A percentile compares a stretch with the other conserved stretches of the same genome.
Evolutionary conservation across 495 filamentous ascomycete genomes (phyloP).

Genomic region (Eremomyces bilateralis): DNA sequence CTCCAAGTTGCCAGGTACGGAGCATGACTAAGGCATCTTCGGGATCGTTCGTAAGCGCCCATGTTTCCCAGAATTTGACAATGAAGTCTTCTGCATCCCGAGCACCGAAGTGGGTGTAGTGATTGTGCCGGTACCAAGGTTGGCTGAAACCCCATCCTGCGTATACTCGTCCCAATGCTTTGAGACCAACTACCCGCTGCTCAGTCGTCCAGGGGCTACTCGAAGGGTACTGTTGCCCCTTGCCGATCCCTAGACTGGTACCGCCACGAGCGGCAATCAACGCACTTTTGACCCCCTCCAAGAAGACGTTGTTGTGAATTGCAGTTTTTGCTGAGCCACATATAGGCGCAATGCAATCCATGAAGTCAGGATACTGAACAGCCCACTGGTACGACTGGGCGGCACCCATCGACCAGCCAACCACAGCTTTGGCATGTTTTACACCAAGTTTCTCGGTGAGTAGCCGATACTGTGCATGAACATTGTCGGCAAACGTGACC

Average conservation of each 20-base stretch:
- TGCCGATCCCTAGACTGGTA: constrained; percentile 27
- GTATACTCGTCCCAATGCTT: constrained; percentile 49
- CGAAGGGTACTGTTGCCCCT: constrained; percentile 17
- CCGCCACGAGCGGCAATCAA: constrained; percentile 38
- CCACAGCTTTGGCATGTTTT: constrained; percentile 35
- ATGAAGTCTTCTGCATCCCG: constrained; percentile 47
- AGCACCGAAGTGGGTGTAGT: constrained; percentile 40
- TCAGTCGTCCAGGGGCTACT: constrained; percentile 30
- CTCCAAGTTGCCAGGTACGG: constrained; percentile 53
- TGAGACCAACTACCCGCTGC: constrained; percentile 38
- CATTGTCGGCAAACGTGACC: constrained; percentile 45
- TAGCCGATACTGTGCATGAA: constrained; percentile 41
- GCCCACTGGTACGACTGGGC: constrained; percentile 51
- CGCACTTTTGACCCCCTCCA: constrained; percentile 48
- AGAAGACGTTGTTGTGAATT: constrained; percentile 49
- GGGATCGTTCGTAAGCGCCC: constrained; percentile 47
- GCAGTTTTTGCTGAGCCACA: constrained; percentile 46
- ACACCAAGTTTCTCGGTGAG: constrained; percentile 42
- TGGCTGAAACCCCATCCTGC: constrained; percentile 60
- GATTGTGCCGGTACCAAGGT: constrained; percentile 44
- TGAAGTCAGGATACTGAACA: constrained; percentile 47
- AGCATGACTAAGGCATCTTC: constrained; percentile 46
- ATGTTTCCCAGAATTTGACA: constrained; percentile 48
- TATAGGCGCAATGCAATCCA: constrained; percentile 43
- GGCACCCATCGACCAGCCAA: constrained; percentile 54